Conservation (phyloP, 1,139 yeast species). For the Pichia sp. region DNA sequence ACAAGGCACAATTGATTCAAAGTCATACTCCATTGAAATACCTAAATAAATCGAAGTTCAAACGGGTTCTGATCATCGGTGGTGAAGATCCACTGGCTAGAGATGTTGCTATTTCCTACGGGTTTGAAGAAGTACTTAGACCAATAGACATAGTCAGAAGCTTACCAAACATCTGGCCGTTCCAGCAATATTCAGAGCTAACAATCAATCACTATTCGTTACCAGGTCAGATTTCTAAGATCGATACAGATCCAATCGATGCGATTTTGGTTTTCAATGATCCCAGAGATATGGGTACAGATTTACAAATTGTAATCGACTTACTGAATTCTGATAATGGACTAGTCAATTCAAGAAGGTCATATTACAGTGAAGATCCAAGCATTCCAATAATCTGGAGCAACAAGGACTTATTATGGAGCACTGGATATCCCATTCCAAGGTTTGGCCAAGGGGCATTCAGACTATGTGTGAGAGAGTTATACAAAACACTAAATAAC, state of each 20-base stretch:
- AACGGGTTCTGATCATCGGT: constrained; percentile 78
- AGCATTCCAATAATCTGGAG: constrained; percentile 76
- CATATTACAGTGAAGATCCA: constrained; percentile 33
- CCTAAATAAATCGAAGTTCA: constrained; percentile 37
- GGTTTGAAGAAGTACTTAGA: constrained; percentile 70
- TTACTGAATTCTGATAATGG: constrained; percentile 60
- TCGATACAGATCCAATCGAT: constrained; percentile 42
- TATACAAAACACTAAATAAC: constrained; percentile 54
- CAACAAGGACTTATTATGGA: constrained; percentile 86
- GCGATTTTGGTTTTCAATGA: constrained; percentile 86
- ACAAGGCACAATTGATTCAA: constrained; percentile 64
- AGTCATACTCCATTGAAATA: constrained; percentile 86
- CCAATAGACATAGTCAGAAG: constrained; percentile 64
- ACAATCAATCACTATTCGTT: constrained; percentile 35
- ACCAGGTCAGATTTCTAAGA: constrained; percentile 2
- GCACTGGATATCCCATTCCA: constrained; percentile 70
- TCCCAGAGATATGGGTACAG: constrained; percentile 86
- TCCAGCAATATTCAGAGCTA: constrained; percentile 43
- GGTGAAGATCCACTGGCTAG: constrained; percentile 67
- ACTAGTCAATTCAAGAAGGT: constrained; percentile 51
- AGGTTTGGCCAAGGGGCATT: constrained; percentile 94
- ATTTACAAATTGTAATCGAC: constrained; percentile 71
- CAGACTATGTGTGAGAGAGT: constrained; percentile 51
- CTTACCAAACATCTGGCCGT: constrained; percentile 63
- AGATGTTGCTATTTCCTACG: constrained; percentile 66